Conservation (phyloP, 1,284 basidiomycete genomes). For the Jaminaea rosea region DNA sequence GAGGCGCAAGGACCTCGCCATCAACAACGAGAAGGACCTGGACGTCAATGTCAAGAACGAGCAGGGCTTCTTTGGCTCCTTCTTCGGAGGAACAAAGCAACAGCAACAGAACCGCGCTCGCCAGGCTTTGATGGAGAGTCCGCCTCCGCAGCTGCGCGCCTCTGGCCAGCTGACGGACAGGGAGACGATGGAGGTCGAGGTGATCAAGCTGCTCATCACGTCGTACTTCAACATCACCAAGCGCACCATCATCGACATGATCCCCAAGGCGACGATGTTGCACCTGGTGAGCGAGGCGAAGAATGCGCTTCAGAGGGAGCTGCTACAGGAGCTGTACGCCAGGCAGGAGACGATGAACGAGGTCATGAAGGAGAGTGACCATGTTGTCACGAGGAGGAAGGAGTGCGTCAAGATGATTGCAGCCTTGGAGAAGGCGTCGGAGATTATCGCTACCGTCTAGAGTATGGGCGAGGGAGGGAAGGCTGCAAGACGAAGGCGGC, state of each 20-base stretch:
- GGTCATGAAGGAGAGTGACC: conserved; percentile 45
- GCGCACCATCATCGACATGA: conserved; percentile 99
- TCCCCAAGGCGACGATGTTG: conserved; percentile 82
- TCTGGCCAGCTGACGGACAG: conserved; percentile 86
- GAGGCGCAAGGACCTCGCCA: conserved; percentile 50
- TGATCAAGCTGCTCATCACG: conserved; percentile 65
- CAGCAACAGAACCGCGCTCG: conserved; percentile 58
- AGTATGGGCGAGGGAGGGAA: too few relatives aligned
- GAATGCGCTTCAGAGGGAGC: conserved; percentile 80
- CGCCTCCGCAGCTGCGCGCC: conserved; percentile 82
- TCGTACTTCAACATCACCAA: conserved; percentile 58
- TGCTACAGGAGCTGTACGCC: conserved; percentile 53
- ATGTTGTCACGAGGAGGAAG: conserved; percentile 40
- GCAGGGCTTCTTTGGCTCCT: conserved; percentile 86
- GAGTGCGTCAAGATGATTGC: conserved; percentile 46
- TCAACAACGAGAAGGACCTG: conserved; percentile 88
- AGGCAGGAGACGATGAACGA: conserved; percentile 40
- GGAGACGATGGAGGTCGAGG: conserved; percentile 96
- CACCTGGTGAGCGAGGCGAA: conserved; percentile 87
- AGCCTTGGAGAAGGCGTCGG: conserved; percentile 42
- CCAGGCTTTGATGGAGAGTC: conserved; percentile 65
- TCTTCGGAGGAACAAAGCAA: conserved; percentile 59
- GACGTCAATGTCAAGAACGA: conserved; percentile 76
- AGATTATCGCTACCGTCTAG: conserved; percentile 44
- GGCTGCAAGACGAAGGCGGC: too few relatives aligned